phyloP scores from a whole-genome alignment of 129 eudicot genomes.

The Artemisia tridentata region DNA sequence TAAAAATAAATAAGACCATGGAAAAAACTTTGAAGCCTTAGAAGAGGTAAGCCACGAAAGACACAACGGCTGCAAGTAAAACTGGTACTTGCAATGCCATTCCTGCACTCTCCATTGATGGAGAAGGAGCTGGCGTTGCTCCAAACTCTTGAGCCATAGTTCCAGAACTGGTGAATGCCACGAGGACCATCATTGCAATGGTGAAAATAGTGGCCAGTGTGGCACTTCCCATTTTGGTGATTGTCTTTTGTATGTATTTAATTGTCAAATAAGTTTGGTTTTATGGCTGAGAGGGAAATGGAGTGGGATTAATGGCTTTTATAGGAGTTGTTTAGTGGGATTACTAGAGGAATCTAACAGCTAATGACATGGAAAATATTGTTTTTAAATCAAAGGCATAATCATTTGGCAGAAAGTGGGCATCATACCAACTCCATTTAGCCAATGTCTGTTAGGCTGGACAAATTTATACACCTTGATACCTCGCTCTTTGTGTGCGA shows the following conservation, averaged over 20 bases:
- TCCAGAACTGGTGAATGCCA: conserved; percentile 1
- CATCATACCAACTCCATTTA: not conserved
- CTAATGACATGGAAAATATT: conserved; percentile 21
- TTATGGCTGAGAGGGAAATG: conserved; percentile 1
- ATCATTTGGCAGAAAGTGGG: conserved; percentile 20
- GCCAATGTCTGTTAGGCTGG: no score
- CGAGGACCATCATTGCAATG: conserved; percentile 38
- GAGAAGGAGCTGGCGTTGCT: conserved; percentile 45
- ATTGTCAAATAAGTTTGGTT: not conserved
- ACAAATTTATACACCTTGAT: not conserved
- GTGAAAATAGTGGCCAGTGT: not conserved
- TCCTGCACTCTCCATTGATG: conserved; percentile 43
- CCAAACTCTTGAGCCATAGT: conserved; percentile 30
- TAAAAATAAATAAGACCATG: no score
- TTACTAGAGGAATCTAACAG: conserved; percentile 30
- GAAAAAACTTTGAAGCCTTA: not conserved
- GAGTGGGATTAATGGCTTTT: not conserved
- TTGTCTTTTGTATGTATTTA: not conserved
- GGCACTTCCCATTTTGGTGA: not conserved
- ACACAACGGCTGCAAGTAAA: conserved; percentile 28
- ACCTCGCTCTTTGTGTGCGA: no score
- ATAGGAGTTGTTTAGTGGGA: conserved; percentile 5
- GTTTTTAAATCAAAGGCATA: conserved; percentile 7
- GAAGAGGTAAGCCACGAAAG: conserved; percentile 24
- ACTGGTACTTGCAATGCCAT: conserved; percentile 32